These are phyloP conservation scores for Sporisorium sorghi DNA, from an alignment of 1,284 basidiomycete genomes.

Conservation along the genomic window DNA sequence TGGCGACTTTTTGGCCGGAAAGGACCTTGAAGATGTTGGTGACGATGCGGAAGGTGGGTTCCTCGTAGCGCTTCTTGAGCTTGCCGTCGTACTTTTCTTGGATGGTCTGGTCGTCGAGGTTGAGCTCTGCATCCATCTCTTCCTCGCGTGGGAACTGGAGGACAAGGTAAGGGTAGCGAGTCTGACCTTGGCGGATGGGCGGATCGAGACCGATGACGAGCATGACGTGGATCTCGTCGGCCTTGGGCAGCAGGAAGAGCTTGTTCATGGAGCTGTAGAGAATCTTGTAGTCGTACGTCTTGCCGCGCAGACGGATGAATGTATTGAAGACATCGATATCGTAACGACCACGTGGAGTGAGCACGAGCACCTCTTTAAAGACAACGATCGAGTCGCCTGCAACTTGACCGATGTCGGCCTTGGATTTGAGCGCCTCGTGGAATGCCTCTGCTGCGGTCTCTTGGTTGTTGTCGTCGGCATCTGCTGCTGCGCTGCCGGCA, in stretches of 20 bases:
- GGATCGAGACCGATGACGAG: conserved; percentile 77
- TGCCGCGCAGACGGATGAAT: conserved; percentile 92
- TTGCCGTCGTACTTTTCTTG: conserved; percentile 77
- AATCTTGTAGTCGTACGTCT: conserved; percentile 99
- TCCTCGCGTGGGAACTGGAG: conserved; percentile 98
- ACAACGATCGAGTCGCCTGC: conserved; percentile 92
- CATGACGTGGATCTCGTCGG: conserved; percentile 92
- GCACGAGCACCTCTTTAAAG: conserved; percentile 95
- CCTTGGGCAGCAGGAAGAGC: conserved; percentile 91
- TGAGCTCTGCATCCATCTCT: conserved; percentile 94
- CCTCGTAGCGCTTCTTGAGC: conserved; percentile 89
- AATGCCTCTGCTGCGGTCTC: conserved; percentile 93
- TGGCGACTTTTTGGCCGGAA: conserved; percentile 89
- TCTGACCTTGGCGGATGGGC: conserved; percentile 97
- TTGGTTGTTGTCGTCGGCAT: conserved; percentile 72
- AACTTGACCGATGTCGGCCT: conserved; percentile 92
- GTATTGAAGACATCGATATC: conserved; percentile 98
- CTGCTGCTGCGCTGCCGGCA: conserved; percentile 72
- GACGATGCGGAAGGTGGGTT: conserved; percentile 93
- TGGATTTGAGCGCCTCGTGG: conserved; percentile 95
- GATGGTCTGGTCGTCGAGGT: conserved; percentile 78
- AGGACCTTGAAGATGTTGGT: conserved; percentile 93
- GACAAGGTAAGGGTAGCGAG: conserved; percentile 95
- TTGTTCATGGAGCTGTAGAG: conserved; percentile 88
- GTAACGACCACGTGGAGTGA: conserved; percentile 93